Conservation (phyloP, 768 basidiomycete genomes). For the Auricularia auricula-judae region DNA sequence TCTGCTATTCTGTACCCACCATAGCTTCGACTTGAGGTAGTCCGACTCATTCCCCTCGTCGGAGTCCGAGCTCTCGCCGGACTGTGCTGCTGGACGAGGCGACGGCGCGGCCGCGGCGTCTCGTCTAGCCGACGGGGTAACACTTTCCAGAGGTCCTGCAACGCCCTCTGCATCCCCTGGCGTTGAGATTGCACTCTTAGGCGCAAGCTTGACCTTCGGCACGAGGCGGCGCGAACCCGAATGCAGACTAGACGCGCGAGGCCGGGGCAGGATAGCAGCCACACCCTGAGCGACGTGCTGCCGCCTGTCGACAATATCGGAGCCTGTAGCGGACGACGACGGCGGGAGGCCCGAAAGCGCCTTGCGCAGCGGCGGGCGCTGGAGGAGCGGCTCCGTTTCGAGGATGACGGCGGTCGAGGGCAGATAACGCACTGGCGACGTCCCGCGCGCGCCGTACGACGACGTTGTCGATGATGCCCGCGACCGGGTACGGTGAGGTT, state of each 20-base stretch:
- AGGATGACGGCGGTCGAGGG: neutral
- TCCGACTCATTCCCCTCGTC: conserved; percentile 36
- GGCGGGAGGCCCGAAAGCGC: neutral
- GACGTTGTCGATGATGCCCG: neutral
- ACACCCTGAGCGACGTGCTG: neutral
- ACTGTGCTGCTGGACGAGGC: neutral
- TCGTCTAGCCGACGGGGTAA: neutral
- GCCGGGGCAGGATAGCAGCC: neutral
- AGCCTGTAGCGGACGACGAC: neutral
- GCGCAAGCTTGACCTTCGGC: neutral
- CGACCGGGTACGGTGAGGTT: neutral
- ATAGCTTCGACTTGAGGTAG: conserved; percentile 77
- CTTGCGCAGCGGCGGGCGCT: neutral
- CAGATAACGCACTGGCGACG: neutral
- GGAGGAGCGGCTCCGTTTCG: neutral
- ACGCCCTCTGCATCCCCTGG: neutral
- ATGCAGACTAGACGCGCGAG: neutral
- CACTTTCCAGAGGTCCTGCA: neutral
- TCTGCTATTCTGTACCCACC: conserved; percentile 32
- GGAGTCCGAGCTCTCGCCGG: neutral
- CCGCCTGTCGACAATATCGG: neutral
- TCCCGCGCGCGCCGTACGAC: neutral
- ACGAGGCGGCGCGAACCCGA: neutral
- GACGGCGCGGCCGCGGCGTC: neutral
- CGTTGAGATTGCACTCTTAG: neutral